A percentile compares a stretch with the other conserved stretches of the same genome.
Conservation (phyloP, 2,329 filamentous ascomycete species). For the Falciphora oryzae region DNA sequence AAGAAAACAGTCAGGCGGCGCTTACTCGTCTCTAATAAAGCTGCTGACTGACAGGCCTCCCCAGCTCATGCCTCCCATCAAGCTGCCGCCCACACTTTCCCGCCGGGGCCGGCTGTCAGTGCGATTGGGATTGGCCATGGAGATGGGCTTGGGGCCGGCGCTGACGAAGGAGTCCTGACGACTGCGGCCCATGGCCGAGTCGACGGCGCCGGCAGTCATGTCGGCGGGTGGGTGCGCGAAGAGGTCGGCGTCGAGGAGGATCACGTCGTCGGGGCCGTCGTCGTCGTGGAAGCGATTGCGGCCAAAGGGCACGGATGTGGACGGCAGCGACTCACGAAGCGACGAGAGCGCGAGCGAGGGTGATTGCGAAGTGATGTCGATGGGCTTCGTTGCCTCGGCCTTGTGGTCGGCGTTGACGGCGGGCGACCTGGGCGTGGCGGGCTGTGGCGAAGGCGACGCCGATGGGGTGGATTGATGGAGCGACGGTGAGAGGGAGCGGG, state of each 20-base stretch:
- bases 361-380: constrained; percentile 26
- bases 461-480: constrained; percentile 26
- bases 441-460: constrained; percentile 36
- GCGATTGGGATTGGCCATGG: constrained; percentile 59
- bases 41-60: constrained; percentile 93
- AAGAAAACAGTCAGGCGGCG: constrained; percentile 16
- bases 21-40: constrained; percentile 97
- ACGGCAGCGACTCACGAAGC: constrained; percentile 18
- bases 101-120: constrained; percentile 53
- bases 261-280: constrained; percentile 24
- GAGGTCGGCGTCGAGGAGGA: constrained; percentile 47
- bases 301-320: constrained; percentile 15
- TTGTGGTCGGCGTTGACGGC: constrained; percentile 19
- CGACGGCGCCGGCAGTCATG: constrained; percentile 57
- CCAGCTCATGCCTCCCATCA: constrained; percentile 89
- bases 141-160: constrained; percentile 60
- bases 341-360: constrained; percentile 8
- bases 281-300: constrained; percentile 12
- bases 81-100: constrained; percentile 57
- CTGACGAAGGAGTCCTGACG: constrained; percentile 62
- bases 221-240: constrained; percentile 24
- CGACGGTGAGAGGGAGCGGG: constrained; percentile 23
- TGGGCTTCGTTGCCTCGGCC: constrained; percentile 27
- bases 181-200: constrained; percentile 51
- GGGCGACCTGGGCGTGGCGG: constrained; percentile 36